A percentile compares a stretch with the other conserved stretches of the same genome.
These are phyloP conservation scores for Besnoitia besnoiti DNA, from an alignment of 169 alveolate species.

Conservation along the genomic window DNA sequence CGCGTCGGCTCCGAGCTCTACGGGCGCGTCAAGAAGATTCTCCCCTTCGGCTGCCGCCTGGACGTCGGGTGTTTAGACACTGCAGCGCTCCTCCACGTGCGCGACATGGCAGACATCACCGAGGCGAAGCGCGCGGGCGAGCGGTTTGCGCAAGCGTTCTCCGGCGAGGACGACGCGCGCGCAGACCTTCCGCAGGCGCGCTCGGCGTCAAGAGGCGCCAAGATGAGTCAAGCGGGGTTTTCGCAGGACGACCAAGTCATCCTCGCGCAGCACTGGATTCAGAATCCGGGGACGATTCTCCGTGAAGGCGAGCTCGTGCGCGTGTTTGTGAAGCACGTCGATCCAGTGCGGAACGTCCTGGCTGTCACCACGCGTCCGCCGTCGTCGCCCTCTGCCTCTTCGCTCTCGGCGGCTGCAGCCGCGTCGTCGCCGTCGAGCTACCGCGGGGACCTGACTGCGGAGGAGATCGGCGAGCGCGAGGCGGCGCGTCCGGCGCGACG, in stretches of 20 bases:
- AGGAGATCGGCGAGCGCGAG: background rate
- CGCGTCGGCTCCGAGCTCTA: constrained; percentile 7
- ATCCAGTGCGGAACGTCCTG: background rate
- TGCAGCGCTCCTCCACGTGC: constrained; percentile 46
- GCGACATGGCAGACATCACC: constrained; percentile 36
- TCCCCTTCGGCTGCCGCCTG: constrained; percentile 57
- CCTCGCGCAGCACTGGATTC: constrained; percentile 40
- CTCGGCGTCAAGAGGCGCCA: background rate
- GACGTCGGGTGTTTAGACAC: constrained; percentile 61
- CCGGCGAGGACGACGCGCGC: background rate
- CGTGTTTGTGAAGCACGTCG: constrained; percentile 21
- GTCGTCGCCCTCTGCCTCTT: background rate
- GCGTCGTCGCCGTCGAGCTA: background rate
- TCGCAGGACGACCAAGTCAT: background rate
- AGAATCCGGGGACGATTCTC: constrained; percentile 9
- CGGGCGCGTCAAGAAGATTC: background rate
- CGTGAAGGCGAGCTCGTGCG: constrained; percentile 18
- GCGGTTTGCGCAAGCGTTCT: background rate
- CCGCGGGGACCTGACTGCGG: background rate
- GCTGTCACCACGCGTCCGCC: constrained; percentile 16
- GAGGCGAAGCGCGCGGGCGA: constrained; percentile 30
- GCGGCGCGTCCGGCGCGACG: background rate
- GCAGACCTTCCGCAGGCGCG: background rate
- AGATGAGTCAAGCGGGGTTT: background rate
- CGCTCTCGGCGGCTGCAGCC: background rate